Conservation (phyloP, 345 rosid species). For the Eucalyptus sp. region DNA sequence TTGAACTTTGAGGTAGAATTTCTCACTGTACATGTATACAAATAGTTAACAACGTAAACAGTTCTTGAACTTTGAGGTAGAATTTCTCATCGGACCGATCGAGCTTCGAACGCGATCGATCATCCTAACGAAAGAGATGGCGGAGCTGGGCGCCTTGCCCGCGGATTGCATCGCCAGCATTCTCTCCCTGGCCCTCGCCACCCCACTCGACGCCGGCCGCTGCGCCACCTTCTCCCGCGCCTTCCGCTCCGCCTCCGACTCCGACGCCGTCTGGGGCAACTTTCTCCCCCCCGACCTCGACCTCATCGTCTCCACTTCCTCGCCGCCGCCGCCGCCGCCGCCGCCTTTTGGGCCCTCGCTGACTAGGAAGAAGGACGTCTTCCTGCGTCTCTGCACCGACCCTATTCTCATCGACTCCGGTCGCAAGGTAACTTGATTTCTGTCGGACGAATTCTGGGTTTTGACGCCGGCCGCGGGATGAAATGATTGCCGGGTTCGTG, state of each 20-base stretch:
- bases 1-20: too few relatives aligned
- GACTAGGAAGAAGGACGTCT: too few relatives aligned
- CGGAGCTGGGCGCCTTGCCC: conserved; percentile 4
- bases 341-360: too few relatives aligned
- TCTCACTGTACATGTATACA: too few relatives aligned
- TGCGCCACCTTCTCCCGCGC: conserved; percentile 15
- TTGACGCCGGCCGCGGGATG: too few relatives aligned
- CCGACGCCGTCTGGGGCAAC: conserved; percentile 38
- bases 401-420: too few relatives aligned
- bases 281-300: conserved; percentile 31
- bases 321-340: not conserved
- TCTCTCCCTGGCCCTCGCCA: conserved; percentile 12
- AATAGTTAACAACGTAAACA: too few relatives aligned
- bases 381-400: too few relatives aligned
- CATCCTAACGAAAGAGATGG: not conserved
- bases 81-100: not conserved
- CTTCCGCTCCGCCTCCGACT: conserved; percentile 19
- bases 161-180: conserved; percentile 23
- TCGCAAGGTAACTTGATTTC: too few relatives aligned
- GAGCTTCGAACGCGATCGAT: not conserved
- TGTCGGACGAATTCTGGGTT: too few relatives aligned
- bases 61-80: too few relatives aligned
- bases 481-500: too few relatives aligned
- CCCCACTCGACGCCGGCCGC: conserved; percentile 27
- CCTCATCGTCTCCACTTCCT: conserved; percentile 3